Base-by-base conservation (phyloP, 2,329 filamentous ascomycete species). In the Colletotrichum aenigma region DNA sequence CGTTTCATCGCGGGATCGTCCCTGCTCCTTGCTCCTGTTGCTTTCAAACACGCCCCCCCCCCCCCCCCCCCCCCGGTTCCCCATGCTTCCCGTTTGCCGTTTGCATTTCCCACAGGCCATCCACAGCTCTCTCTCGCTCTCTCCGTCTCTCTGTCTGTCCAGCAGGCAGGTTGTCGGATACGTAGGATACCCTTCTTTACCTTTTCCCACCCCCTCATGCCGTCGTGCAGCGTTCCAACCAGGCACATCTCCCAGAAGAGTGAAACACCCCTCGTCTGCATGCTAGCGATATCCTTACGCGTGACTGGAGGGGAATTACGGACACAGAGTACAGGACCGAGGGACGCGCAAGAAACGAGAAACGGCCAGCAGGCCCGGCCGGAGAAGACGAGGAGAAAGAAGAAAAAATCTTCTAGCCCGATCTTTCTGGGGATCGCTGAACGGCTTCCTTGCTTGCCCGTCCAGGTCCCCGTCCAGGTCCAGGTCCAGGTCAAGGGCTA, bases 1-100 rank as follows among this genome's bases (percentile, higher is more conserved):
- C 72, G 75, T 77, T 72, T 67, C 69, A 69, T 75, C 58, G 73
- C 64, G 66, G 73, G 73, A 75, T 77, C 48, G 58, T 32, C 70
- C 73, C 66, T 77, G 69, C 70, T 67, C 38, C 55, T 48, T 60
- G 55, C 68, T 61, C n/a, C 43, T 43, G 21, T 43, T 66, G 28
- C 48, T 38, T 48, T 66, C 26, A 61, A n/a, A 24, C 43, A 7
- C 30, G 28, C 26, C 10, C 61, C 28, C 30, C 28, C 28, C 62
- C 36, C 18, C n/a, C 55, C 34, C 36, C 36, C 12, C 43, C 62
- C 36, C 18, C n/a, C 55, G 15, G 34, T 36, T n/a, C 38, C 38
- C 38, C 38, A 48, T 48, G 38, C 38, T n/a, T 48, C 38, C 38
- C 38, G 38, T 48, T n/a, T 48, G 38, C 38, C 38, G 9, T 43